These are phyloP conservation scores for Beta macrorhiza DNA, from an alignment of 179 eudicot genomes.

Conservation along the genomic window DNA sequence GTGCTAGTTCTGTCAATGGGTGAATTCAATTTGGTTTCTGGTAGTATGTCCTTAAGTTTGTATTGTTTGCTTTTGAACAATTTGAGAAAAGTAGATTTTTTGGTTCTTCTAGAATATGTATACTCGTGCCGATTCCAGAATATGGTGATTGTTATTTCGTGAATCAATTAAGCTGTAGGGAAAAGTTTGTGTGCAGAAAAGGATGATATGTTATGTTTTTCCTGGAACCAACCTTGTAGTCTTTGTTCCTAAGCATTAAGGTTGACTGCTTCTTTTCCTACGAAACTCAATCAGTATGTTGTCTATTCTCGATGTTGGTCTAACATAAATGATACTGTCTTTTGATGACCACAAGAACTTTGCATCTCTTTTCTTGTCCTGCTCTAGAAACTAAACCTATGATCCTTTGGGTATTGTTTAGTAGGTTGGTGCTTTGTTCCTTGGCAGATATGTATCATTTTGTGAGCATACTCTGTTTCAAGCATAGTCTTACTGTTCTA, in stretches of 20 bases:
- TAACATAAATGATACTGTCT: neutral
- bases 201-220: neutral
- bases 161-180: neutral
- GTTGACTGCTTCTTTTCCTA: neutral
- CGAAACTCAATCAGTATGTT: neutral
- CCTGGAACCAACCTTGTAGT: neutral
- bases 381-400: conserved; percentile 2
- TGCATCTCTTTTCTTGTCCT: neutral
- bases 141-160: neutral
- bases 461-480: conserved; percentile 3
- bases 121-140: neutral
- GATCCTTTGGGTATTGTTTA: conserved; percentile 1
- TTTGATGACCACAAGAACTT: neutral
- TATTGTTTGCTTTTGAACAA: neutral
- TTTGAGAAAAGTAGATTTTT: neutral
- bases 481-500: conserved; percentile 7
- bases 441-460: neutral
- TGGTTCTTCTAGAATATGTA: no score
- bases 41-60: neutral
- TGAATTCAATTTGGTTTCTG: neutral
- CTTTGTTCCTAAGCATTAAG: no score
- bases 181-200: neutral
- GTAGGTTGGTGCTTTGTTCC: conserved; percentile 3
- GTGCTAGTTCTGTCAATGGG: neutral
- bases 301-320: neutral